Evolutionary conservation across 768 basidiomycete species (phyloP).

Genomic region (Tylopilus plumbeoviolaceoides): DNA sequence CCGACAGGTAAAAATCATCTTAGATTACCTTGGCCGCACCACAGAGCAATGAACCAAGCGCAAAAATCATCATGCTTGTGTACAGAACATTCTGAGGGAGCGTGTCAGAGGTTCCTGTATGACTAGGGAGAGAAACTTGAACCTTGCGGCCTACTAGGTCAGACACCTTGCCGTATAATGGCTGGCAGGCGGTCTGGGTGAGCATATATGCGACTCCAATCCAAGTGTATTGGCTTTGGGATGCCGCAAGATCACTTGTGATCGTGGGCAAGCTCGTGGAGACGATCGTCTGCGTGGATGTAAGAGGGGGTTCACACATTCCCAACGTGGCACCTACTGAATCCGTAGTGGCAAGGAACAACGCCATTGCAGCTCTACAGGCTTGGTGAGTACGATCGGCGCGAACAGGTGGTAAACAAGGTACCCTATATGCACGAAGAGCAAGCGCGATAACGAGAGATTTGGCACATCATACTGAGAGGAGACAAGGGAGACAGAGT

Average conservation of each 20-base stretch:
- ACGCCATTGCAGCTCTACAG: slow-evolving; percentile 65
- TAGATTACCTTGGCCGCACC: slow-evolving; percentile 61
- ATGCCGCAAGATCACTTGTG: slow-evolving; percentile 60
- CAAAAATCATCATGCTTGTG: slow-evolving; percentile 69
- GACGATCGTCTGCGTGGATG: slow-evolving; percentile 52
- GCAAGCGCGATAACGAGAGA: slow-evolving; percentile 53
- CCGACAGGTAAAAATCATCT: slow-evolving; percentile 12
- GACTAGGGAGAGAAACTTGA: slow-evolving; percentile 13
- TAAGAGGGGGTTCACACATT: slow-evolving; percentile 3
- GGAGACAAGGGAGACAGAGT: slow-evolving; percentile 24
- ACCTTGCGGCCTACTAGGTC: slow-evolving; percentile 82
- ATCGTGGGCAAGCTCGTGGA: slow-evolving; percentile 85
- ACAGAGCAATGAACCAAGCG: slow-evolving; percentile 75
- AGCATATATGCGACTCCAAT: slow-evolving; percentile 82
- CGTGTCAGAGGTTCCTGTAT: slow-evolving; percentile 2
- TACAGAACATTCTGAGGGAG: slow-evolving; percentile 57
- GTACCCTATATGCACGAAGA: slow-evolving; percentile 69
- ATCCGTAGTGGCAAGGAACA: slow-evolving; percentile 87
- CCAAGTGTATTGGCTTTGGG: slow-evolving; percentile 78
- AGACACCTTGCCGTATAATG: slow-evolving; percentile 75
- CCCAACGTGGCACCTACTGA: slow-evolving; percentile 46
- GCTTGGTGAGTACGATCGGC: slow-evolving; percentile 11
- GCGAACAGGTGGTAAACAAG: not conserved
- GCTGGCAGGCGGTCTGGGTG: slow-evolving; percentile 82
- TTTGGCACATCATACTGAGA: slow-evolving; percentile 18